These are phyloP conservation scores for Withania somnifera DNA, from an alignment of 305 asterid species.

Conservation along the genomic window DNA sequence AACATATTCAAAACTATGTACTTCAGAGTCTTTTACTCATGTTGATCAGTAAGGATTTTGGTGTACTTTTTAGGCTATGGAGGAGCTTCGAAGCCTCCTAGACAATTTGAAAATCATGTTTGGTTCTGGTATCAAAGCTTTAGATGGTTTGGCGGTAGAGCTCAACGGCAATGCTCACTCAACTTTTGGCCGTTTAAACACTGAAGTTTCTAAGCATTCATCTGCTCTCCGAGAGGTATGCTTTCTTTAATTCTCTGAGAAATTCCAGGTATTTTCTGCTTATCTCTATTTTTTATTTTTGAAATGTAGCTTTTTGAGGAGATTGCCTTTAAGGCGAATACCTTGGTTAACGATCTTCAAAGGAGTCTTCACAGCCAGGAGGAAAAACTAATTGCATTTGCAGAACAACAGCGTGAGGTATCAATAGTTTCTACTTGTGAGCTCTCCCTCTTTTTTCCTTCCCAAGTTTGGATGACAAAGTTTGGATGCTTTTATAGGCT, in stretches of 20 bases:
- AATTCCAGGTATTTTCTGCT: neutral
- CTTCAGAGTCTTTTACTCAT: neutral
- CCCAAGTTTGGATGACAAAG: neutral
- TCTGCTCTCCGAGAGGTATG: slow-evolving; percentile 73
- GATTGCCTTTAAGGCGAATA: slow-evolving; percentile 77
- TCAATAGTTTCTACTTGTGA: slow-evolving; percentile 4
- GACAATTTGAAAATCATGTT: slow-evolving; percentile 66
- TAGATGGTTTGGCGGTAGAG: slow-evolving; percentile 75
- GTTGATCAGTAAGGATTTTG: neutral
- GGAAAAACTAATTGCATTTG: slow-evolving; percentile 51
- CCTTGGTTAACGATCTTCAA: slow-evolving; percentile 81
- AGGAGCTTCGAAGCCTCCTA: slow-evolving; percentile 60
- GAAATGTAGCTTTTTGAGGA: slow-evolving; percentile 79
- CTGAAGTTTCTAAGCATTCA: slow-evolving; percentile 84
- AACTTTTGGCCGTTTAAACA: slow-evolving; percentile 61
- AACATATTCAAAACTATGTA: neutral
- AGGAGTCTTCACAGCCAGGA: slow-evolving; percentile 67
- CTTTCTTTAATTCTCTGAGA: slow-evolving; percentile 13
- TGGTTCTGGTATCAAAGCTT: slow-evolving; percentile 75
- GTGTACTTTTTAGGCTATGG: slow-evolving; percentile 57
- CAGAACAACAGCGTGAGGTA: slow-evolving; percentile 83
- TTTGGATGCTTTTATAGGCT: slow-evolving; percentile 48
- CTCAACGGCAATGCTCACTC: slow-evolving; percentile 60
- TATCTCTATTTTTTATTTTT: neutral
- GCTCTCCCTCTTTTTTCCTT: neutral